Percentiles rank a stretch among this genome's conserved stretches.
Conservation (phyloP, 2,329 filamentous ascomycete species). For the Diaporthe helianthi region DNA sequence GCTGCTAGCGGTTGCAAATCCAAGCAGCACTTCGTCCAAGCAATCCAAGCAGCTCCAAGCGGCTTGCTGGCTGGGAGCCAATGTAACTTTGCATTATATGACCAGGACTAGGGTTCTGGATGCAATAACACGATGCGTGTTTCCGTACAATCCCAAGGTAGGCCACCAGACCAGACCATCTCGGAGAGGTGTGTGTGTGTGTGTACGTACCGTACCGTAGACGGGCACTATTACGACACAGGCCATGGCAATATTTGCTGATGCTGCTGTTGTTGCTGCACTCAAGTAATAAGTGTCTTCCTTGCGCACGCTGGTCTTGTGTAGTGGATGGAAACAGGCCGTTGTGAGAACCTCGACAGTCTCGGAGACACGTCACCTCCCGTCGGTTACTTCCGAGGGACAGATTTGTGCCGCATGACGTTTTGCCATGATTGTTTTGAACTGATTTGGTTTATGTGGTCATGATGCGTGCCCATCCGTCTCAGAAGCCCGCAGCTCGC, state of each 20-base stretch:
- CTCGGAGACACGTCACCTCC: conserved; percentile 27
- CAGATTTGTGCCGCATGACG: conserved; percentile 14
- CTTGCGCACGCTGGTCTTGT: neutral
- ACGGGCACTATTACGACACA: conserved; percentile 7
- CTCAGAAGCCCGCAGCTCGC: neutral
- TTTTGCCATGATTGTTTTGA: neutral
- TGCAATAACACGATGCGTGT: conserved; percentile 26
- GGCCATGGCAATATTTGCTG: neutral
- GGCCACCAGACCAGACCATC: neutral
- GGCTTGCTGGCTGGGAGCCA: conserved; percentile 8
- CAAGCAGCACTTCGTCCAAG: neutral
- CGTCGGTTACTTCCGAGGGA: conserved; percentile 21
- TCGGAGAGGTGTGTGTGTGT: neutral
- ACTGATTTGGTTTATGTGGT: neutral
- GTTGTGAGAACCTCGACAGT: neutral
- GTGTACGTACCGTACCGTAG: neutral
- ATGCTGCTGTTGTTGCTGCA: neutral
- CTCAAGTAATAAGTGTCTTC: neutral
- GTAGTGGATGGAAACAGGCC: conserved; percentile 6
- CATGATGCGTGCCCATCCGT: conserved; percentile 7
- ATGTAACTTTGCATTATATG: conserved; percentile 27
- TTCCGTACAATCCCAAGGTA: conserved; percentile 12
- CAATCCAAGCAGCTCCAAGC: neutral
- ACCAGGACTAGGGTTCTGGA: conserved; percentile 21
- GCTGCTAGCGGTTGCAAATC: conserved; percentile 15